Conservation (phyloP, 225 moss, liverwort and hornwort genomes). For the Ulota crispa region DNA sequence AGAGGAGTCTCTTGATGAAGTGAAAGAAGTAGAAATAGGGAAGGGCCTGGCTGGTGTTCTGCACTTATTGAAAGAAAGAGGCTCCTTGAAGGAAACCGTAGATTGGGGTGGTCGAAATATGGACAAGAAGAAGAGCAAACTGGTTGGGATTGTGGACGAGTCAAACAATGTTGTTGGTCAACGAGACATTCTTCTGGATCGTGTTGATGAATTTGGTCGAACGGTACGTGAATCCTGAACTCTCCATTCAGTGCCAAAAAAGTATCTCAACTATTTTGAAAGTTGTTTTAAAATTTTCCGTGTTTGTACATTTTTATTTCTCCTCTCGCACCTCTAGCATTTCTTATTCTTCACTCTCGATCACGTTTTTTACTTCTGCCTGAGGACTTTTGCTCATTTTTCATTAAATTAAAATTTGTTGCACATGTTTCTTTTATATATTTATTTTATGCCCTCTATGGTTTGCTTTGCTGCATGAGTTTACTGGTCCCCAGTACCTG, state of each 20-base stretch:
- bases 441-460: background rate
- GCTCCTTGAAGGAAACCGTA: conserved; percentile 90
- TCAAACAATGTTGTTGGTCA: conserved; percentile 93
- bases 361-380: background rate
- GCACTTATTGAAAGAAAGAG: conserved; percentile 85
- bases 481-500: conserved; percentile 10
- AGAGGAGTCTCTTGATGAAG: conserved; percentile 65
- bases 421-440: background rate
- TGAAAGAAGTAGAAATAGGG: conserved; percentile 79
- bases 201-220: conserved; percentile 97
- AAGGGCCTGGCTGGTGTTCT: conserved; percentile 93
- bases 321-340: background rate
- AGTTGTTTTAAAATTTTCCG: background rate
- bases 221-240: conserved; percentile 61
- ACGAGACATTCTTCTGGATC: conserved; percentile 93
- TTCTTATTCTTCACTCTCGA: background rate
- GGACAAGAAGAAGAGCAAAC: conserved; percentile 99
- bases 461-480: background rate
- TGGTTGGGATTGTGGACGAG: conserved; percentile 94
- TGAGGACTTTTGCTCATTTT: background rate
- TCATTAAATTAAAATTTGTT: background rate
- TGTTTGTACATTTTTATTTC: background rate
- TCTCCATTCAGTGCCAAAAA: background rate
- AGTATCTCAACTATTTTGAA: background rate
- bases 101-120: conserved; percentile 99